phyloP scores from a whole-genome alignment of 1,284 basidiomycete genomes.

The Fomitopsis betulina region DNA sequence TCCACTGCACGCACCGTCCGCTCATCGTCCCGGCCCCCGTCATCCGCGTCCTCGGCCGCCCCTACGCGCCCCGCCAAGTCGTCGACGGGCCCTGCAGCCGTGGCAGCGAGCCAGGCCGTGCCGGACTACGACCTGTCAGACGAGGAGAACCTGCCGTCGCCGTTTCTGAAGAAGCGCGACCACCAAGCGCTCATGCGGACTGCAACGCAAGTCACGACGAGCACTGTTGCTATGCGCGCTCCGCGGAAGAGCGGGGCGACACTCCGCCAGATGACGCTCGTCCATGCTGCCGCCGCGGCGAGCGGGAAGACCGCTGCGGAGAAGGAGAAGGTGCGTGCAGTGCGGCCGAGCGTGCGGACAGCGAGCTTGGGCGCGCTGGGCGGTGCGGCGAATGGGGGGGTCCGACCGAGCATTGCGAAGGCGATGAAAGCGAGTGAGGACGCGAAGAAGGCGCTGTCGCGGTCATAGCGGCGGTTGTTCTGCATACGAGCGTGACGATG shows the following conservation, averaged over 20 bases:
- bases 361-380: slow-evolving; percentile 5
- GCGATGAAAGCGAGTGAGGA: slow-evolving; percentile 48
- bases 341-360: background rate
- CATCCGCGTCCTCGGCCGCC: background rate
- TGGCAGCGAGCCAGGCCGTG: slow-evolving; percentile 7
- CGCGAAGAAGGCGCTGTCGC: slow-evolving; percentile 41
- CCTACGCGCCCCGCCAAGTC: background rate
- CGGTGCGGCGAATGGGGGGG: slow-evolving; percentile 6
- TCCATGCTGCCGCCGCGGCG: slow-evolving; percentile 41
- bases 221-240: slow-evolving; percentile 3
- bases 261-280: slow-evolving; percentile 58
- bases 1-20: background rate
- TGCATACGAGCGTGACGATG: background rate
- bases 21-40: background rate
- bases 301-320: background rate
- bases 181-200: slow-evolving; percentile 28
- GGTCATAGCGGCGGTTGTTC: slow-evolving; percentile 27
- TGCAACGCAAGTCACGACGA: slow-evolving; percentile 6
- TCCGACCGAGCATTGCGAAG: slow-evolving; percentile 37
- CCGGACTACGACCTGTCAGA: slow-evolving; percentile 64
- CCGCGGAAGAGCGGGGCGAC: slow-evolving; percentile 34
- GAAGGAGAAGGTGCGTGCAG: background rate
- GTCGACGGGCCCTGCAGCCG: background rate
- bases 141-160: slow-evolving; percentile 81
- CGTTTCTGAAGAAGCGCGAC: slow-evolving; percentile 65